These are phyloP conservation scores for Ambrosiella cleistominuta DNA, from an alignment of 2,329 filamentous ascomycete species.

Conservation along the genomic window DNA sequence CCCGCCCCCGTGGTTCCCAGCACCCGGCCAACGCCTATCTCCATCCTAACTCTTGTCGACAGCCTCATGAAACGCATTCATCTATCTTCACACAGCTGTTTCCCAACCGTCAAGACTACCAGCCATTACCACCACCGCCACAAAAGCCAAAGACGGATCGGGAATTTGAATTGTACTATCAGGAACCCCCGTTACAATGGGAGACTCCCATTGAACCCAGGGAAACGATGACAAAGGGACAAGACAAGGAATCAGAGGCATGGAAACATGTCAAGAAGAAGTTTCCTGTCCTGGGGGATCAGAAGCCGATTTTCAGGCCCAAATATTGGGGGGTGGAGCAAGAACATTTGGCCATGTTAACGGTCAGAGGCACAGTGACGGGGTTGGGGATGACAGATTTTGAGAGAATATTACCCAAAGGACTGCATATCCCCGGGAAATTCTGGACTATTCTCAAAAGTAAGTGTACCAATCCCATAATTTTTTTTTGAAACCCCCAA, in stretches of 20 bases:
- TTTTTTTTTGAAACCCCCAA: background rate
- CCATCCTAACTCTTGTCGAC: constrained; percentile 1
- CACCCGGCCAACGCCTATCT: background rate
- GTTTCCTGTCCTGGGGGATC: constrained; percentile 2
- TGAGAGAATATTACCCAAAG: constrained; percentile 43
- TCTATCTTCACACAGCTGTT: constrained; percentile 13
- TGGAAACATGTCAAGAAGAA: constrained; percentile 3
- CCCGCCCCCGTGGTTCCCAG: too few species aligned
- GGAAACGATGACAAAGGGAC: background rate
- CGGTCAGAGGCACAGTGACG: constrained; percentile 40
- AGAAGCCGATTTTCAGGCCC: constrained; percentile 1
- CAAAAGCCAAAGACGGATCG: background rate
- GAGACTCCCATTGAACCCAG: background rate
- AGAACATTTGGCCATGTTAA: constrained; percentile 25
- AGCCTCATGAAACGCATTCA: constrained; percentile 7
- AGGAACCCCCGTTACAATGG: background rate
- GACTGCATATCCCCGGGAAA: constrained; percentile 51
- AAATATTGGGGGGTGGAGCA: constrained; percentile 9
- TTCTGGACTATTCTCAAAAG: constrained; percentile 41
- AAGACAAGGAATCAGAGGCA: background rate
- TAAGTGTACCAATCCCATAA: constrained; percentile 16
- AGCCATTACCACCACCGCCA: background rate
- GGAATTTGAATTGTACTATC: background rate
- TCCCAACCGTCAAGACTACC: constrained; percentile 10
- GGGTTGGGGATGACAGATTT: constrained; percentile 53